phyloP scores from a whole-genome alignment of 2,329 filamentous ascomycete genomes.

The Macrophomina phaseolina region DNA sequence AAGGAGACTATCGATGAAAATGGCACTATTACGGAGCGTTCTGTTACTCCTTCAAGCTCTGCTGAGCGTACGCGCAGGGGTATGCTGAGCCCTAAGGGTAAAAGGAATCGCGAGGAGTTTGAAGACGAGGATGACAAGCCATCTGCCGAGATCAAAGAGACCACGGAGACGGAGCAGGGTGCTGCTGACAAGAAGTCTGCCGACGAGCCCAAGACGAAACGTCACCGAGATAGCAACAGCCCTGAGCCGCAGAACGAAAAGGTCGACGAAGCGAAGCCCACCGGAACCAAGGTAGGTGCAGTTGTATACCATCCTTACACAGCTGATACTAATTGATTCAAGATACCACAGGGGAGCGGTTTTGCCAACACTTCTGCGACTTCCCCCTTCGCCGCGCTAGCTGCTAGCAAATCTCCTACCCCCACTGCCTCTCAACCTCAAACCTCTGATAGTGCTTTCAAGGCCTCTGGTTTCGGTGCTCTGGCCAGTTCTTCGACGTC shows the following conservation, averaged over 20 bases:
- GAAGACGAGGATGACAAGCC: conserved; percentile 29
- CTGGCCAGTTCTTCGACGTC: conserved; percentile 47
- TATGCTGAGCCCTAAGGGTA: conserved; percentile 55
- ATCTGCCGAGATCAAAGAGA: conserved; percentile 23
- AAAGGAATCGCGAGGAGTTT: conserved; percentile 49
- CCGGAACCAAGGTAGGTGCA: conserved; percentile 35
- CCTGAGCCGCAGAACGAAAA: conserved; percentile 31
- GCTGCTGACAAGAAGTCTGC: conserved; percentile 29
- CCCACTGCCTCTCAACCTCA: conserved; percentile 40
- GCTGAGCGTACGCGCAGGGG: conserved; percentile 26
- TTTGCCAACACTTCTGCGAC: conserved; percentile 53
- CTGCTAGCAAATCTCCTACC: conserved; percentile 41
- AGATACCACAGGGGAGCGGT: conserved; percentile 47
- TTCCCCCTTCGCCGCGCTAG: conserved; percentile 56
- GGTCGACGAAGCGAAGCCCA: conserved; percentile 28
- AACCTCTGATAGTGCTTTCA: conserved; percentile 58
- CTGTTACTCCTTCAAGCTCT: conserved; percentile 31
- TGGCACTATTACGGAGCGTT: conserved; percentile 31
- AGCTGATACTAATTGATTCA: neutral
- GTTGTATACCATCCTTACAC: neutral
- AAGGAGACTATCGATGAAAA: conserved; percentile 32
- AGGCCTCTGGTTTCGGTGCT: conserved; percentile 53
- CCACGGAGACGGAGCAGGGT: conserved; percentile 1
- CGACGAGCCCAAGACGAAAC: conserved; percentile 45
- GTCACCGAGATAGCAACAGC: conserved; percentile 42